Percentiles rank a stretch among this genome's conserved stretches.
Evolutionary conservation across 2,329 filamentous ascomycete genomes (phyloP).

Genomic region (Pseudocercospora crystallina): DNA sequence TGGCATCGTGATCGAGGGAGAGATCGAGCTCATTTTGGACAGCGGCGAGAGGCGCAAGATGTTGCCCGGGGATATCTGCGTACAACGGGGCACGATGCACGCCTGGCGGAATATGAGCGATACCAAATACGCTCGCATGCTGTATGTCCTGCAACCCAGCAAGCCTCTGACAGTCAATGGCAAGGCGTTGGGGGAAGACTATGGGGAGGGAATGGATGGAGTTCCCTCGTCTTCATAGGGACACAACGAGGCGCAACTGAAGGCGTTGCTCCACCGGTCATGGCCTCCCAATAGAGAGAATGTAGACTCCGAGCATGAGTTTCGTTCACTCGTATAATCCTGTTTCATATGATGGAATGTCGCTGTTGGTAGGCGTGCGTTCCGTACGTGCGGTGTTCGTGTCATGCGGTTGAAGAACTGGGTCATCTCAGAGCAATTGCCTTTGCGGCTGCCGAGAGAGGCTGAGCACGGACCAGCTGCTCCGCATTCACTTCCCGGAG

Average conservation of each 20-base stretch:
- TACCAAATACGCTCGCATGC: constrained; percentile 34
- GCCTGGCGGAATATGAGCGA: constrained; percentile 35
- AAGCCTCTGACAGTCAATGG: constrained; percentile 28
- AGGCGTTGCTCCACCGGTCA: neutral
- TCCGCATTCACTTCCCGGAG: too few species aligned
- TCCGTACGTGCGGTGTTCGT: too few species aligned
- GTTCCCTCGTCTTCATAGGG: constrained; percentile 20
- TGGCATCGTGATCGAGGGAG: constrained; percentile 34
- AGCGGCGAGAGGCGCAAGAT: constrained; percentile 32
- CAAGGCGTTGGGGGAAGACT: constrained; percentile 31
- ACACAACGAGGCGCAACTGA: neutral
- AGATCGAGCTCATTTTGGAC: constrained; percentile 35
- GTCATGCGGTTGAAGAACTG: too few species aligned
- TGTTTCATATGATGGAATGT: neutral
- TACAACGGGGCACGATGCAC: constrained; percentile 37
- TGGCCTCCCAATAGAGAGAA: neutral
- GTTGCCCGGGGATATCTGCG: constrained; percentile 33
- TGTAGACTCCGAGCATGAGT: too few species aligned
- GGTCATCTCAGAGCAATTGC: too few species aligned
- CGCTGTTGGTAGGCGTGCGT: too few species aligned
- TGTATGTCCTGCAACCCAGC: constrained; percentile 34
- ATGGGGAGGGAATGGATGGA: constrained; percentile 29
- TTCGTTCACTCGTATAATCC: too few species aligned
- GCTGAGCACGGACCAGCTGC: too few species aligned
- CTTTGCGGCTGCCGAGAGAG: too few species aligned